These are phyloP conservation scores for Thelonectria discophora DNA, from an alignment of 2,329 filamentous ascomycete genomes.

Conservation along the genomic window DNA sequence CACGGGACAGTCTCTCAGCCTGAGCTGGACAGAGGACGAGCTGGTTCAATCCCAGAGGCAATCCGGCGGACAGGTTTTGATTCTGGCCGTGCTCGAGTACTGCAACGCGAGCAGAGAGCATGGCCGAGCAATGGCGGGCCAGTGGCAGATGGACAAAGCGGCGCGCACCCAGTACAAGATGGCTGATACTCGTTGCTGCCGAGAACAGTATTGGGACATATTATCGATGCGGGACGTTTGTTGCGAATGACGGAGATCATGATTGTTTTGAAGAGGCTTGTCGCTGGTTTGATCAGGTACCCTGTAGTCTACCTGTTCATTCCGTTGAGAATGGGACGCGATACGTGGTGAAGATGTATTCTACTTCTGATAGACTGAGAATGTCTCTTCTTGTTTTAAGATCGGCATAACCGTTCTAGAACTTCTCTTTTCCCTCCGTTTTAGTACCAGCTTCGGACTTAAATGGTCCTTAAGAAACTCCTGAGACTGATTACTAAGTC, in stretches of 20 bases:
- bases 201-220: not conserved
- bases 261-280: not conserved
- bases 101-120: not conserved
- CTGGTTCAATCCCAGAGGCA: not conserved
- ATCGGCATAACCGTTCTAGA: too few relatives aligned
- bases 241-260: not conserved
- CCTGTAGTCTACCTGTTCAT: not conserved
- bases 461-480: too few relatives aligned
- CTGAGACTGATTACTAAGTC: too few relatives aligned
- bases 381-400: too few relatives aligned
- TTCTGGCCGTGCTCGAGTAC: not conserved
- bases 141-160: not conserved
- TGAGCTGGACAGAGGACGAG: not conserved
- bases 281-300: not conserved
- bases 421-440: too few relatives aligned
- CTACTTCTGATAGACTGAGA: too few relatives aligned
- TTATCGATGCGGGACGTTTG: not conserved
- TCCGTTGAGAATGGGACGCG: not conserved
- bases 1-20: not conserved
- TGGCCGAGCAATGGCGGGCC: not conserved
- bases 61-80: not conserved
- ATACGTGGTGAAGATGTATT: not conserved
- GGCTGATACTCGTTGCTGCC: not conserved
- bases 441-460: too few relatives aligned
- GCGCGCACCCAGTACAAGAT: not conserved